A percentile compares a stretch with the other conserved stretches of the same genome.
Evolutionary conservation across 768 basidiomycete species (phyloP).

Genomic region (Mycena amicta): DNA sequence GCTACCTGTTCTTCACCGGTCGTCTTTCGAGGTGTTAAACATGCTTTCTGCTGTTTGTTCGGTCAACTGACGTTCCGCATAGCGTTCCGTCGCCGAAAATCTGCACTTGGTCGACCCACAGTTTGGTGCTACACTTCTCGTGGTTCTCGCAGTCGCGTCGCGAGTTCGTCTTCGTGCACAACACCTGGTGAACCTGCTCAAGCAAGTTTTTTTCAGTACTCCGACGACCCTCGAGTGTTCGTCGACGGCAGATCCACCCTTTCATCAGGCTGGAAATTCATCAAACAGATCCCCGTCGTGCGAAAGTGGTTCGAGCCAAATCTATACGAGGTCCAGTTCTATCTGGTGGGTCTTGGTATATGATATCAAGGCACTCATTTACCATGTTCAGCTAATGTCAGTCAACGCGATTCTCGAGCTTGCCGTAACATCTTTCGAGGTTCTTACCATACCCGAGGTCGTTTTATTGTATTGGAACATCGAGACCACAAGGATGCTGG

Average conservation of each 20-base stretch:
- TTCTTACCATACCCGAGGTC: background rate
- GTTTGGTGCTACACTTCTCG: conserved; percentile 48
- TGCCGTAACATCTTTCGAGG: background rate
- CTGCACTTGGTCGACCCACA: conserved; percentile 39
- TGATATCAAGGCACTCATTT: too few relatives aligned
- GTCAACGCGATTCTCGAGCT: too few relatives aligned
- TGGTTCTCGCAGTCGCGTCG: conserved; percentile 53
- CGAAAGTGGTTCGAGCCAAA: conserved; percentile 1
- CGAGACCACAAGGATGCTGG: background rate
- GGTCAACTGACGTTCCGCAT: background rate
- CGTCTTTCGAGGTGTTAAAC: conserved; percentile 41
- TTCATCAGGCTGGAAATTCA: conserved; percentile 50
- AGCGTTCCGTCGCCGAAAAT: conserved; percentile 35
- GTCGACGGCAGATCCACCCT: conserved; percentile 24
- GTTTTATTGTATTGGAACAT: background rate
- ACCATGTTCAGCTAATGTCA: too few relatives aligned
- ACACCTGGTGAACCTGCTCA: background rate
- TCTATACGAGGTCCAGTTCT: background rate
- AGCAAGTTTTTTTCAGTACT: too few relatives aligned
- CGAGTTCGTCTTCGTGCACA: conserved; percentile 23
- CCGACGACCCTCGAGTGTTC: conserved; percentile 47
- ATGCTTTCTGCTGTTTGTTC: background rate
- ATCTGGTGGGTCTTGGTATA: background rate
- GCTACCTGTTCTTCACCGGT: conserved; percentile 53
- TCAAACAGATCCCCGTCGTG: conserved; percentile 46